Conservation (phyloP, 148 eudicot species). For the Fagopyrum esculentum region DNA sequence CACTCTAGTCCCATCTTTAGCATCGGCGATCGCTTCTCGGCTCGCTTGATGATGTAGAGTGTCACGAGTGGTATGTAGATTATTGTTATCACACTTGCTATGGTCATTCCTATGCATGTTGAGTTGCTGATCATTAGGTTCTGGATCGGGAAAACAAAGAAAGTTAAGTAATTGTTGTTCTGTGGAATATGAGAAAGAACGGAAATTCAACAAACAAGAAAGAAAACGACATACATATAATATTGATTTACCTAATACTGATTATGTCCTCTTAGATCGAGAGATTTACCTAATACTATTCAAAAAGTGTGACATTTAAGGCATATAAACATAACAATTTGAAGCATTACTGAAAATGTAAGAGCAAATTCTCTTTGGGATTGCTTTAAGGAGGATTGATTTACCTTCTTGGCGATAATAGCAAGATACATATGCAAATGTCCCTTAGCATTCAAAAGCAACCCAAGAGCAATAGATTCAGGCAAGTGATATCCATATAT, state of each 20-base stretch:
- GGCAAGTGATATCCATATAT: slow-evolving; percentile 67
- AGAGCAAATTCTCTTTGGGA: no score
- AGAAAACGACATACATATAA: no score
- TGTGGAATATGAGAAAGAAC: no score
- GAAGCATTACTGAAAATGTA: no score
- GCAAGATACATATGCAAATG: slow-evolving; percentile 77
- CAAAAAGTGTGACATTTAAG: no score
- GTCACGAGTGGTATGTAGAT: slow-evolving; percentile 68
- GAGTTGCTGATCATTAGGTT: slow-evolving; percentile 36
- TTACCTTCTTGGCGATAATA: slow-evolving; percentile 53
- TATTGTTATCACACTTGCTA: slow-evolving; percentile 53
- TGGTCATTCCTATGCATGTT: slow-evolving; percentile 55
- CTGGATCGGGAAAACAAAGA: slow-evolving; percentile 29
- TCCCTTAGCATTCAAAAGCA: slow-evolving; percentile 78
- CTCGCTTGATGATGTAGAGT: slow-evolving; percentile 55
- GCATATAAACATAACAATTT: no score
- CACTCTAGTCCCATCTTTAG: slow-evolving; percentile 79
- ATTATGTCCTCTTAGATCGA: no score
- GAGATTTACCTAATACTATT: no score
- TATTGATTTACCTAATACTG: no score
- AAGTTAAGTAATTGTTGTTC: not conserved
- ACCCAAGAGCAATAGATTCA: slow-evolving; percentile 66
- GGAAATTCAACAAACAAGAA: no score
- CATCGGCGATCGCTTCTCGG: slow-evolving; percentile 53
- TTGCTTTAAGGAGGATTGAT: not conserved